Evolutionary conservation across 2,329 filamentous ascomycete species (phyloP).

Genomic region (Venturia asperata): DNA sequence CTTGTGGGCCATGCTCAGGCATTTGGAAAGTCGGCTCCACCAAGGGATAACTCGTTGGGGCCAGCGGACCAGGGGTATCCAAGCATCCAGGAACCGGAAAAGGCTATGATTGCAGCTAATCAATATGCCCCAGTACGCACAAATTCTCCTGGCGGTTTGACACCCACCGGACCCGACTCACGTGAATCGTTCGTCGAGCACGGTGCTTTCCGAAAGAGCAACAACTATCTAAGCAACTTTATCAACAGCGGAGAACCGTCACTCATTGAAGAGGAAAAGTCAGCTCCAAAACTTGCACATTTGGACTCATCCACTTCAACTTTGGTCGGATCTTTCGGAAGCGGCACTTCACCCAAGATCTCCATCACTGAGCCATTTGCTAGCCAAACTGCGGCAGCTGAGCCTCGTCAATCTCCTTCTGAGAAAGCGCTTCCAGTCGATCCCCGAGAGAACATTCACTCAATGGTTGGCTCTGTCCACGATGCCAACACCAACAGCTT

Average conservation of each 20-base stretch:
- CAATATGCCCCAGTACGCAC: slow-evolving; percentile 23
- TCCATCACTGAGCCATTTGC: slow-evolving; percentile 5
- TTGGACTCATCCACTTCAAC: slow-evolving; percentile 23
- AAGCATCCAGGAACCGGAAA: slow-evolving; percentile 23
- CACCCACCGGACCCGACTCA: slow-evolving; percentile 20
- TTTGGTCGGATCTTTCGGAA: slow-evolving; percentile 15
- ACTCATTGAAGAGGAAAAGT: slow-evolving; percentile 22
- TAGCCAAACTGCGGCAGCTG: neutral
- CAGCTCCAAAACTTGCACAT: slow-evolving; percentile 22
- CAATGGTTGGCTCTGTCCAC: slow-evolving; percentile 31
- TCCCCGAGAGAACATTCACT: slow-evolving; percentile 26
- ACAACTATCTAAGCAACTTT: slow-evolving; percentile 34
- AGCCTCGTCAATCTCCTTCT: slow-evolving; percentile 13
- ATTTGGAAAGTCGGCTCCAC: slow-evolving; percentile 50
- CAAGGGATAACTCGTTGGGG: slow-evolving; percentile 32
- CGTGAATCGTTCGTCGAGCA: slow-evolving; percentile 26
- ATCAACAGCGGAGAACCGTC: slow-evolving; percentile 32
- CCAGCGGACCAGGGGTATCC: slow-evolving; percentile 20
- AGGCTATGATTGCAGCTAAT: slow-evolving; percentile 25
- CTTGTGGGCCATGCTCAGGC: slow-evolving; percentile 51
- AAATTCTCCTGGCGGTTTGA: slow-evolving; percentile 19
- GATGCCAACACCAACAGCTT: slow-evolving; percentile 34
- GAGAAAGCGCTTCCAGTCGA: slow-evolving; percentile 1
- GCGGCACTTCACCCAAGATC: slow-evolving; percentile 1
- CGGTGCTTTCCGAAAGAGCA: slow-evolving; percentile 31